These are phyloP conservation scores for Hymenoscyphus linearis DNA, from an alignment of 2,329 filamentous ascomycete species.

Conservation along the genomic window DNA sequence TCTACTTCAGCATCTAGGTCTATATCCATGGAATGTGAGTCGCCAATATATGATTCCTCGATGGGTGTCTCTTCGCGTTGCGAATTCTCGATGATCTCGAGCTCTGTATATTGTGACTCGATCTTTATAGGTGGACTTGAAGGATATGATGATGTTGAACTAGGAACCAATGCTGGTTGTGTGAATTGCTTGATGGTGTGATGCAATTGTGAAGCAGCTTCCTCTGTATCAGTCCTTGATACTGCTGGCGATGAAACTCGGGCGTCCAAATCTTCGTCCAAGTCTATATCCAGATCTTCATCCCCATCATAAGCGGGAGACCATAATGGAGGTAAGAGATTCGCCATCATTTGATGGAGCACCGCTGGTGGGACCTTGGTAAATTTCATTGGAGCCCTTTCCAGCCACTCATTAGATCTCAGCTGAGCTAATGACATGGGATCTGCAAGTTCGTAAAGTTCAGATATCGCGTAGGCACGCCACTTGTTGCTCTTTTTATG, in stretches of 20 bases:
- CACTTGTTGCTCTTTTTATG: constrained; percentile 18
- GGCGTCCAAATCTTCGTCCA: background rate
- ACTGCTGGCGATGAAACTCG: constrained; percentile 8
- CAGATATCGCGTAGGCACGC: constrained; percentile 46
- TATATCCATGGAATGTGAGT: background rate
- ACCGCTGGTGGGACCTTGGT: constrained; percentile 51
- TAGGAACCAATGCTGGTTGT: constrained; percentile 6
- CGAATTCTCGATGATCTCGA: background rate
- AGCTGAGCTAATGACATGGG: constrained; percentile 48
- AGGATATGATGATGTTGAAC: background rate
- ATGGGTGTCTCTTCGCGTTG: background rate
- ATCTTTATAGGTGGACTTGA: constrained; percentile 3
- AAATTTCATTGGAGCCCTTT: constrained; percentile 45
- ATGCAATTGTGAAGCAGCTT: constrained; percentile 27
- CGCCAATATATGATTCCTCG: background rate
- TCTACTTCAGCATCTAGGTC: background rate
- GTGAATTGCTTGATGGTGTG: constrained; percentile 27
- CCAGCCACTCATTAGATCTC: constrained; percentile 50
- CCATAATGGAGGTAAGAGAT: constrained; percentile 46
- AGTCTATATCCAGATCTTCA: background rate
- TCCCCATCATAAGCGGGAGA: background rate
- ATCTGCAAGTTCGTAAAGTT: constrained; percentile 60
- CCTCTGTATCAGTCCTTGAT: constrained; percentile 28
- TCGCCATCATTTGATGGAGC: constrained; percentile 52
- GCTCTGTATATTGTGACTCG: background rate